Conservation (phyloP, 805 yeast species). For the Saccharomycopsis sp. region DNA sequence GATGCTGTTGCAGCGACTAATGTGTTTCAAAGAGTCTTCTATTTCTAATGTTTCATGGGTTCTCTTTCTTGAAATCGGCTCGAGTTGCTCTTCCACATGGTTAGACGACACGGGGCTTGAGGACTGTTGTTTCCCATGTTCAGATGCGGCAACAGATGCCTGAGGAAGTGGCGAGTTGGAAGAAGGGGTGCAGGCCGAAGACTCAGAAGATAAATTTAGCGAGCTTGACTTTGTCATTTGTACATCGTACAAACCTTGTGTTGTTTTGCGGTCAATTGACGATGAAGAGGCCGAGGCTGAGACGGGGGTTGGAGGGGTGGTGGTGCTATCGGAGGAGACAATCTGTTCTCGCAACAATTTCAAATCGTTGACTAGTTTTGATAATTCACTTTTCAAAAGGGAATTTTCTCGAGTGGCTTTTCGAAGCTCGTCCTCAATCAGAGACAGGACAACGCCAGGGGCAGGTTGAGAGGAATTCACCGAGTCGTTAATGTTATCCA, state of each 20-base stretch:
- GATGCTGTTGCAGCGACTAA: no score
- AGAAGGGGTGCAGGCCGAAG: no score
- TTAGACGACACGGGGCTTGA: background rate
- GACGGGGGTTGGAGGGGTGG: background rate
- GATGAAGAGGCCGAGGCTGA: background rate
- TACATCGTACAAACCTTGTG: no score
- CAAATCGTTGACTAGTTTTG: conserved; percentile 36
- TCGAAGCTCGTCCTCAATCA: conserved; percentile 33
- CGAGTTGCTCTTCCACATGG: conserved; percentile 1
- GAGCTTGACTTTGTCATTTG: no score
- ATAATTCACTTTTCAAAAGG: conserved; percentile 34
- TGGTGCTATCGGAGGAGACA: background rate
- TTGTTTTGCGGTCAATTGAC: no score
- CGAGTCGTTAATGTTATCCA: no score
- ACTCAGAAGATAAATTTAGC: no score
- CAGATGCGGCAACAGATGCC: background rate
- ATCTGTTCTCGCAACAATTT: conserved; percentile 28
- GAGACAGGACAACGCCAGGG: conserved; percentile 23
- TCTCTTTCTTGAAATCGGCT: conserved; percentile 17
- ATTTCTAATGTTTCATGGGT: conserved; percentile 19
- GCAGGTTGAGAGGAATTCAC: background rate
- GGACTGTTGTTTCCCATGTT: no score
- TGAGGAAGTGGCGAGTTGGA: no score
- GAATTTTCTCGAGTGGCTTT: conserved; percentile 39
- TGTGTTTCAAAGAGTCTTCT: no score